Evolutionary conservation across 1,284 basidiomycete genomes (phyloP).

Genomic region (Peniophora sp.): DNA sequence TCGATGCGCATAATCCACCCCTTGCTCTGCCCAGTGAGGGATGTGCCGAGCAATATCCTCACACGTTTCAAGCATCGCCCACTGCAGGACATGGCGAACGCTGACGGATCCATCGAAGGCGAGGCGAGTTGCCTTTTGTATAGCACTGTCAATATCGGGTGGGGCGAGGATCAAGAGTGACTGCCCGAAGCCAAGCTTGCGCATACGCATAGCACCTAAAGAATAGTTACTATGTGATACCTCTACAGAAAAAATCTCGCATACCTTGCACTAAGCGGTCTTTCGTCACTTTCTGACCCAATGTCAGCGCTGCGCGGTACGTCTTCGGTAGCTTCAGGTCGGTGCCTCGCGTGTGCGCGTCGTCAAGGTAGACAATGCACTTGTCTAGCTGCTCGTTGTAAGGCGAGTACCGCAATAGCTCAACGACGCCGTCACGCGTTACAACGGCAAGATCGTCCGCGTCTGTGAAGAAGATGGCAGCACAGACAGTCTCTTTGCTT

Average conservation of each 20-base stretch:
- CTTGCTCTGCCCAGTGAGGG: constrained; percentile 42
- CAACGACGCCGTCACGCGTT: constrained; percentile 28
- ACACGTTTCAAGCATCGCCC: constrained; percentile 40
- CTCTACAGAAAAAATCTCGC: neutral
- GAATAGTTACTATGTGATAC: neutral
- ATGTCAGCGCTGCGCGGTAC: constrained; percentile 40
- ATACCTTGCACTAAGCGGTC: constrained; percentile 46
- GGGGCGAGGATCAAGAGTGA: constrained; percentile 44
- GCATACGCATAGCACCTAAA: constrained; percentile 43
- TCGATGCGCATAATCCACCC: constrained; percentile 29
- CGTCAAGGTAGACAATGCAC: constrained; percentile 48
- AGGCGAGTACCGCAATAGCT: constrained; percentile 34
- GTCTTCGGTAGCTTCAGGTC: constrained; percentile 40
- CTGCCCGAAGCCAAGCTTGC: constrained; percentile 40
- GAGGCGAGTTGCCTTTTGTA: constrained; percentile 23
- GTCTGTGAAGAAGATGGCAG: constrained; percentile 42
- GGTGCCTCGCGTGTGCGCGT: constrained; percentile 51
- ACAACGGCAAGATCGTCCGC: constrained; percentile 35
- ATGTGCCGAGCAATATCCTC: constrained; percentile 29
- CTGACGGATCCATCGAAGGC: constrained; percentile 8
- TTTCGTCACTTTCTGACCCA: constrained; percentile 47
- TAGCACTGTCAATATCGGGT: constrained; percentile 34
- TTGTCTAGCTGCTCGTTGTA: constrained; percentile 32
- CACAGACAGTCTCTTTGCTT: constrained; percentile 18
- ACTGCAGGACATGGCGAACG: constrained; percentile 31